Evolutionary conservation across 805 yeast species (phyloP).

Genomic region (Phaffomyces opuntiae): DNA sequence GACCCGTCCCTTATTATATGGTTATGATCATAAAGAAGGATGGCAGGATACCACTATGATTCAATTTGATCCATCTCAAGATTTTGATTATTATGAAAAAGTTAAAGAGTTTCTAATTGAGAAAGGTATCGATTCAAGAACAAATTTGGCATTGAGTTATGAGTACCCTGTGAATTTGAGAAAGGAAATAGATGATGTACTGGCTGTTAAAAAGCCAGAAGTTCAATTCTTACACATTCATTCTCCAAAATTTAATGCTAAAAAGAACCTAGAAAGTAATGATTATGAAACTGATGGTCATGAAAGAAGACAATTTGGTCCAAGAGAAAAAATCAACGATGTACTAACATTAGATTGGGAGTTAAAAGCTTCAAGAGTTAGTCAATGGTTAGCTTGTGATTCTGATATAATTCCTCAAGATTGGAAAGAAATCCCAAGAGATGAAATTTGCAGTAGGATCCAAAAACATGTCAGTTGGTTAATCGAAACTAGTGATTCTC

Average conservation of each 20-base stretch:
- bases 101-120: slow-evolving; percentile 14
- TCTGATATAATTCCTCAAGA: slow-evolving; percentile 20
- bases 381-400: slow-evolving; percentile 25
- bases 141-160: slow-evolving; percentile 19
- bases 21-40: slow-evolving; percentile 18
- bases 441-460: slow-evolving; percentile 17
- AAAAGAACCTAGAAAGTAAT: slow-evolving; percentile 12
- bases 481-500: slow-evolving; percentile 23
- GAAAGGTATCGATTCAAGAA: slow-evolving; percentile 17
- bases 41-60: slow-evolving; percentile 26
- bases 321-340: slow-evolving; percentile 20
- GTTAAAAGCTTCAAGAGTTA: slow-evolving; percentile 19
- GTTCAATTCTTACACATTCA: slow-evolving; percentile 24
- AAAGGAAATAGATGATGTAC: slow-evolving; percentile 15
- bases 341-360: slow-evolving; percentile 21
- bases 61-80: slow-evolving; percentile 23
- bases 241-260: slow-evolving; percentile 24
- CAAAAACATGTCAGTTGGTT: slow-evolving; percentile 22
- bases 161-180: slow-evolving; percentile 17
- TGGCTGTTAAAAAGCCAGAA: slow-evolving; percentile 16
- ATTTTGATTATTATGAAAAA: slow-evolving; percentile 17
- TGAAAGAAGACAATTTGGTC: slow-evolving; percentile 23
- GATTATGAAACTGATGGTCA: slow-evolving; percentile 21
- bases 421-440: slow-evolving; percentile 19
- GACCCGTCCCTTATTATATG: slow-evolving; percentile 20